These are phyloP conservation scores for Euphorbia lathyris DNA, from an alignment of 345 rosid species.

Conservation along the genomic window DNA sequence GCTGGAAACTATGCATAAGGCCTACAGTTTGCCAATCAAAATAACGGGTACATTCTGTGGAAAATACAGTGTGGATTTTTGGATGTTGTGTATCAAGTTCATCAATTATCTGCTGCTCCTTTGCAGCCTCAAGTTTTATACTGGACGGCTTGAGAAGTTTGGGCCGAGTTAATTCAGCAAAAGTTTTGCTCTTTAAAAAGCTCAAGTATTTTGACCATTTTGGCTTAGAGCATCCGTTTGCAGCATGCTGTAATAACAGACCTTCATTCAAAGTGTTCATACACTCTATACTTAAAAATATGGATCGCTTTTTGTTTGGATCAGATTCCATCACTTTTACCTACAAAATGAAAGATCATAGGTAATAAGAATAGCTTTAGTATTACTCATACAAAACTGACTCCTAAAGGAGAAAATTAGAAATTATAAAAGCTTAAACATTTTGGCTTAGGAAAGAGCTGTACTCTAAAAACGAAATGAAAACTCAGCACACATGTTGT, in stretches of 20 bases:
- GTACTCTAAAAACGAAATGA: neutral
- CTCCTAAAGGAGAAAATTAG: neutral
- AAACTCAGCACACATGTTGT: neutral
- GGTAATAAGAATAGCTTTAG: neutral
- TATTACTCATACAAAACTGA: neutral
- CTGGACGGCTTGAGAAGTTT: constrained; percentile 42
- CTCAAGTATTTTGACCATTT: constrained; percentile 88
- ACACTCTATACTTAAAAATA: constrained; percentile 75
- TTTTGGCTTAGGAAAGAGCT: constrained; percentile 14
- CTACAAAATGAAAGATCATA: constrained; percentile 34
- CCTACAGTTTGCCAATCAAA: constrained; percentile 99
- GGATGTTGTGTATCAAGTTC: constrained; percentile 53
- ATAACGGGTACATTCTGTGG: constrained; percentile 87
- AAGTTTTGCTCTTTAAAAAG: constrained; percentile 90
- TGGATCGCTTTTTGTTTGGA: constrained; percentile 46
- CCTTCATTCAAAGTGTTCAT: constrained; percentile 90
- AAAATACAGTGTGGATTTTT: constrained; percentile 88
- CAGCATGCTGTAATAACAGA: constrained; percentile 69
- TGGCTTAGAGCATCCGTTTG: constrained; percentile 74
- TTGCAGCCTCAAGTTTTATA: constrained; percentile 32
- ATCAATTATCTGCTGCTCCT: constrained; percentile 28
- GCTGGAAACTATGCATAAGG: constrained; percentile 82
- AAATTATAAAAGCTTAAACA: neutral
- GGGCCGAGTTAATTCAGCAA: constrained; percentile 75
- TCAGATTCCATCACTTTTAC: constrained; percentile 69